Evolutionary conservation across 164 flowering plant species (phyloP), one percentile per base, ranked within the genome.

Genomic region (Cinnamomum chago): DNA sequence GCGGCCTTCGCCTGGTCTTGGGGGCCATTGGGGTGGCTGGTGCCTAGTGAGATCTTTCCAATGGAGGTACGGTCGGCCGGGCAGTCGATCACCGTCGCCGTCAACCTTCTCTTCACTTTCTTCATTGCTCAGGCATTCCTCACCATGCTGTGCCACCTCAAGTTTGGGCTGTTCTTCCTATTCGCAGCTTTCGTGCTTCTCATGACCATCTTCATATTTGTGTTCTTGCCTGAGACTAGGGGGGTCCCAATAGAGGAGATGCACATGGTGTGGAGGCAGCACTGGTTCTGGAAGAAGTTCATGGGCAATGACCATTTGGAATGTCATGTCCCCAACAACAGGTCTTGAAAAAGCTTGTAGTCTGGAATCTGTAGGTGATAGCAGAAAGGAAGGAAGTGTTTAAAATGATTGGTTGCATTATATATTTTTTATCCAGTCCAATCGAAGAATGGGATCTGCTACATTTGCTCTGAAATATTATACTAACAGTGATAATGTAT

Each of bases 201-300:
- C 20, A 72, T 72, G 78, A 79, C 81, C 30, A 40, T 75, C 22
- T 79, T 79, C 73, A 75, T 79, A 58, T 75, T 9, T 75, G 67
- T 79, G 69, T 79, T 79, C 76, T 17, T 79, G 70, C 81, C 81
- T 2, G 81, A 79, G 76, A 79, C 81, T 11, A 79, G 67, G 76
- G 67, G 72, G 13, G 70, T 79, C 2, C 81, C 76, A 2, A 79
- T 79, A 14, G 81, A 79, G 58, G 81, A 79, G 70, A 79, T 79
- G 81, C 51, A 55, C 35, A 30, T 11, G 20, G 72, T 79, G 3
- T 79, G 81, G 81, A 68, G 51, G 76, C 47, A 75, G 70, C 81
- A 79, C 74, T 75, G 78, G 78, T 75, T 79, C 70, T 79, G 78
- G 81, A 72, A 78, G 1, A 72, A 72, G 70, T 70, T 62, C 72